Conservation (phyloP, 495 filamentous ascomycete genomes). For the Talaromyces proteolyticus region DNA sequence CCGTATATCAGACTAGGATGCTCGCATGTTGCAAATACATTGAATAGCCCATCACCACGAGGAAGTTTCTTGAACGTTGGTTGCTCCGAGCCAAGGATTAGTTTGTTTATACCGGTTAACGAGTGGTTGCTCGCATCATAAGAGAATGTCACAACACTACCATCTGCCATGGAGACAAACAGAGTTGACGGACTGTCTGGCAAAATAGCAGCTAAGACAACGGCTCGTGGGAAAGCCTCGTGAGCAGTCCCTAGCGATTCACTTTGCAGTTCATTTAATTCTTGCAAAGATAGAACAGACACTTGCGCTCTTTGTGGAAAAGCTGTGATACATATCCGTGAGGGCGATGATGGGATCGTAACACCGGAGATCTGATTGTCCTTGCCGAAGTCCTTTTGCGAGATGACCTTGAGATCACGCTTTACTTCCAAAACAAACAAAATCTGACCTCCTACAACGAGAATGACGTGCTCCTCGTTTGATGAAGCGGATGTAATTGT, state of each 20-base stretch:
- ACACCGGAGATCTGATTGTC: conserved; percentile 80
- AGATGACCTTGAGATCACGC: conserved; percentile 47
- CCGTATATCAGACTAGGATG: conserved; percentile 91
- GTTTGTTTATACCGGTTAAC: conserved; percentile 68
- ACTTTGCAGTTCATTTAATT: conserved; percentile 56
- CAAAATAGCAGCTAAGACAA: conserved; percentile 71
- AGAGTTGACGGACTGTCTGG: conserved; percentile 60
- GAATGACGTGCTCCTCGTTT: conserved; percentile 58
- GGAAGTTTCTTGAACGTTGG: conserved; percentile 75
- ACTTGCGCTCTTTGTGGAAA: conserved; percentile 78
- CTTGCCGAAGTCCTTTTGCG: conserved; percentile 52
- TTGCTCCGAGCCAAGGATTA: conserved; percentile 81
- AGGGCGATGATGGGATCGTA: conserved; percentile 48
- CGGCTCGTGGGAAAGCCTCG: conserved; percentile 73
- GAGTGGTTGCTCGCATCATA: conserved; percentile 51
- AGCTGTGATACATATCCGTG: conserved; percentile 63
- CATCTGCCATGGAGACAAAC: conserved; percentile 92
- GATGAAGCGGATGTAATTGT: conserved; percentile 74
- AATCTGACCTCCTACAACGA: conserved; percentile 65
- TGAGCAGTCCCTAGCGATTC: conserved; percentile 52
- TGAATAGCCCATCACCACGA: conserved; percentile 54
- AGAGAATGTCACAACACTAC: conserved; percentile 80
- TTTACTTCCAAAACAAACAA: conserved; percentile 61
- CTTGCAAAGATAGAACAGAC: conserved; percentile 59
- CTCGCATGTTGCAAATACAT: conserved; percentile 90